Evolutionary conservation across 345 rosid genomes (phyloP).

Genomic region (Durio zibethinus): DNA sequence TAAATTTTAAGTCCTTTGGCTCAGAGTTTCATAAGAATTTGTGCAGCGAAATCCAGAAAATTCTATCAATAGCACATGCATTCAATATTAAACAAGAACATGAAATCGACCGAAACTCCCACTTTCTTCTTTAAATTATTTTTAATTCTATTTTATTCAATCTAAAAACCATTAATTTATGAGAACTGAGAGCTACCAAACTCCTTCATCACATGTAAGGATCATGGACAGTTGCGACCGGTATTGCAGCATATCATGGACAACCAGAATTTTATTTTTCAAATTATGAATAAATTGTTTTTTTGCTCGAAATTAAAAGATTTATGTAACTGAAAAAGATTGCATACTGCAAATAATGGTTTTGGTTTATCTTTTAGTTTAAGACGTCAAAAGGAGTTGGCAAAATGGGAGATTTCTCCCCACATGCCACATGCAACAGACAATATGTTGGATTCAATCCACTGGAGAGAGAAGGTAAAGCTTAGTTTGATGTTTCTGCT

Average conservation of each 20-base stretch:
- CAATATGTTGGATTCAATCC: neutral
- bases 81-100: slow-evolving; percentile 26
- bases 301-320: neutral
- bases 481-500: neutral
- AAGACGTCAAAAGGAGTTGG: neutral
- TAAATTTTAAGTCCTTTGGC: neutral
- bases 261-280: slow-evolving; percentile 8
- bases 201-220: slow-evolving; percentile 52
- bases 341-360: slow-evolving; percentile 3
- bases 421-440: slow-evolving; percentile 13
- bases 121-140: slow-evolving; percentile 6
- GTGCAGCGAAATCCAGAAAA: neutral
- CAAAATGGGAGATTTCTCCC: slow-evolving; percentile 1
- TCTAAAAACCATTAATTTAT: slow-evolving; percentile 5
- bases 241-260: slow-evolving; percentile 55
- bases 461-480: neutral
- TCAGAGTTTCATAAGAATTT: neutral
- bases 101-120: slow-evolving; percentile 37
- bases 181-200: slow-evolving; percentile 19
- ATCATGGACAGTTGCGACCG: slow-evolving; percentile 60
- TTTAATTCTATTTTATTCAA: slow-evolving; percentile 3
- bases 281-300: neutral
- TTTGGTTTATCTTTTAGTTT: neutral
- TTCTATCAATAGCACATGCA: slow-evolving; percentile 26
- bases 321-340: slow-evolving; percentile 9